These are phyloP conservation scores for Amanita phalloides DNA, from an alignment of 768 basidiomycete genomes.

Conservation along the genomic window DNA sequence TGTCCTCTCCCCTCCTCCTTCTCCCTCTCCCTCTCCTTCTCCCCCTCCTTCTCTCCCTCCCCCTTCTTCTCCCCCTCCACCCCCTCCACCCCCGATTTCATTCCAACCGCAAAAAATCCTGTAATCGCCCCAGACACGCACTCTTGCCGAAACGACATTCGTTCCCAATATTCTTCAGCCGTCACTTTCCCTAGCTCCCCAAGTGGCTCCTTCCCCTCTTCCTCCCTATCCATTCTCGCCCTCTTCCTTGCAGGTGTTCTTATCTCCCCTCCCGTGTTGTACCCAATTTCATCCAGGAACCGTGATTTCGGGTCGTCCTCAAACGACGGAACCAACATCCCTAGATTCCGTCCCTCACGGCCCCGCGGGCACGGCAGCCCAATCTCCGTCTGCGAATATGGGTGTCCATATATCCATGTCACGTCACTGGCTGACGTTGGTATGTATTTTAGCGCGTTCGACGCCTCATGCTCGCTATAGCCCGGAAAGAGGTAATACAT, in stretches of 20 bases:
- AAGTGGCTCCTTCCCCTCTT: conserved; percentile 22
- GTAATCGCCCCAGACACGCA: conserved; percentile 86
- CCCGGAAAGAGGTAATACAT: conserved; percentile 66
- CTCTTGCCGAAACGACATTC: conserved; percentile 94
- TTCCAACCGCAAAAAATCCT: conserved; percentile 77
- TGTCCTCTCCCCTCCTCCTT: conserved; percentile 38
- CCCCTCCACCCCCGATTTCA: conserved; percentile 14
- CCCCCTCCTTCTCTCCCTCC: too few species aligned
- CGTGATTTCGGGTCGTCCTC: conserved; percentile 97
- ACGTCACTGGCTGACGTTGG: conserved; percentile 8
- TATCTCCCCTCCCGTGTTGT: conserved; percentile 50
- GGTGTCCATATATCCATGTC: conserved; percentile 73
- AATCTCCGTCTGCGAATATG: conserved; percentile 49
- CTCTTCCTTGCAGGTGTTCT: conserved; percentile 57
- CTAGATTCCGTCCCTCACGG: conserved; percentile 36
- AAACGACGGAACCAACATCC: conserved; percentile 76
- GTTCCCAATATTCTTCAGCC: conserved; percentile 89
- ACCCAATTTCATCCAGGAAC: conserved; percentile 86
- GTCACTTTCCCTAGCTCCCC: conserved; percentile 52
- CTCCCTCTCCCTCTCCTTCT: too few species aligned
- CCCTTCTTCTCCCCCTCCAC: neutral
- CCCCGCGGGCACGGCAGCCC: conserved; percentile 31
- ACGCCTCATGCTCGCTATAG: conserved; percentile 56
- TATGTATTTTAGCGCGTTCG: conserved; percentile 37
- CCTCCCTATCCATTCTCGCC: conserved; percentile 23